A percentile compares a stretch with the other conserved stretches of the same genome.
These are phyloP conservation scores for Abrus precatorius DNA, from an alignment of 306 rosid genomes.

Conservation along the genomic window DNA sequence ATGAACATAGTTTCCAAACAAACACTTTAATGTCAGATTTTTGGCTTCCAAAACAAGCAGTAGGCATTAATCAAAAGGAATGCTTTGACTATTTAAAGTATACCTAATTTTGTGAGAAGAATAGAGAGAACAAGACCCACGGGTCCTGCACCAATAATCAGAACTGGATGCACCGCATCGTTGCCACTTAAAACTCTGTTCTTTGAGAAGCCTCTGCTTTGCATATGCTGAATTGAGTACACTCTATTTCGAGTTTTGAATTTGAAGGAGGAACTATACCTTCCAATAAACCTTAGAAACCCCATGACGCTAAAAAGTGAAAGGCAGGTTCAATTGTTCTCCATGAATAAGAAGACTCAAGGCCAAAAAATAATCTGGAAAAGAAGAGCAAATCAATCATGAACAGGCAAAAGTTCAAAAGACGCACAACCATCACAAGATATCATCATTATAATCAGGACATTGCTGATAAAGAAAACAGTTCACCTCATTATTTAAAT, in stretches of 20 bases:
- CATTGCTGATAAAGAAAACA: neutral
- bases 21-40: conserved; percentile 2
- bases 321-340: conserved; percentile 39
- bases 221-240: conserved; percentile 43
- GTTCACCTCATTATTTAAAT: conserved; percentile 22
- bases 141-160: conserved; percentile 90
- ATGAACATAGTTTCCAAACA: conserved; percentile 3
- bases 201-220: conserved; percentile 66
- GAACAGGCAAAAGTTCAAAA: conserved; percentile 17
- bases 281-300: conserved; percentile 55
- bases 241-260: conserved; percentile 51
- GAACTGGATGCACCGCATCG: conserved; percentile 73
- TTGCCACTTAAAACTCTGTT: conserved; percentile 54
- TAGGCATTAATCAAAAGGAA: conserved; percentile 17
- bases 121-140: conserved; percentile 90
- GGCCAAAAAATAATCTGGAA: conserved; percentile 40
- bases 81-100: conserved; percentile 16
- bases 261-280: conserved; percentile 49
- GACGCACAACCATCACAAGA: neutral
- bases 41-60: conserved; percentile 23
- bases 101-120: conserved; percentile 87
- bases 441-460: conserved; percentile 9
- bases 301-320: conserved; percentile 60
- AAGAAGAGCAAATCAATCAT: conserved; percentile 14
- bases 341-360: conserved; percentile 19